Evolutionary conservation across 2,329 filamentous ascomycete genomes (phyloP).

Genomic region (Aschersonia sp.): DNA sequence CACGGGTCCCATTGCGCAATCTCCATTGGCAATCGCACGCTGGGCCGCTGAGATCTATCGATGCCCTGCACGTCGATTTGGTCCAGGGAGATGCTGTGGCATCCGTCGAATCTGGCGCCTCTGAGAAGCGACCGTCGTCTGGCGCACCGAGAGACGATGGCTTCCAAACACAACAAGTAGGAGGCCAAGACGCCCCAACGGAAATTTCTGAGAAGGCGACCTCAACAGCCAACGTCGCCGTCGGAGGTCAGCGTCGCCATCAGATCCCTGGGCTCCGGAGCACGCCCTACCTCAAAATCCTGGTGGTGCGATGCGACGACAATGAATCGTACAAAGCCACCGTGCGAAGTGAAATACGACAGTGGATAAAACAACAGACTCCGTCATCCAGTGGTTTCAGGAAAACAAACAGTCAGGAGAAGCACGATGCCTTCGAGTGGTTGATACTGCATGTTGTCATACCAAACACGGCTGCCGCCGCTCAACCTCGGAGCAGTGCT

Average conservation of each 20-base stretch:
- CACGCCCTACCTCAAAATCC: slow-evolving; percentile 86
- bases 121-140: slow-evolving; percentile 14
- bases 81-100: slow-evolving; percentile 45
- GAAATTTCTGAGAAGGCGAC: slow-evolving; percentile 23
- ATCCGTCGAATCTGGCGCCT: slow-evolving; percentile 15
- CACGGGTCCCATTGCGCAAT: slow-evolving; percentile 74
- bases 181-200: slow-evolving; percentile 21
- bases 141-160: slow-evolving; percentile 36
- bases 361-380: slow-evolving; percentile 78
- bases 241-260: slow-evolving; percentile 48
- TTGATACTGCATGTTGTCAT: slow-evolving; percentile 85
- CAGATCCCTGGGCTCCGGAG: slow-evolving; percentile 89
- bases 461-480: slow-evolving; percentile 69
- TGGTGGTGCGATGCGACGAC: slow-evolving; percentile 85
- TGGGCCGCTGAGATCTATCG: slow-evolving; percentile 82
- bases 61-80: slow-evolving; percentile 81
- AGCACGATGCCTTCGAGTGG: slow-evolving; percentile 95
- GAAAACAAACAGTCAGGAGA: slow-evolving; percentile 57
- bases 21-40: slow-evolving; percentile 95
- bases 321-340: slow-evolving; percentile 83
- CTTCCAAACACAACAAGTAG: slow-evolving; percentile 42
- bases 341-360: slow-evolving; percentile 63
- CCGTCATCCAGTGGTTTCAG: slow-evolving; percentile 41
- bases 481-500: slow-evolving; percentile 51
- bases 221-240: slow-evolving; percentile 17